Evolutionary conservation across 2,329 filamentous ascomycete species (phyloP), one percentile per base, ranked within the genome.

Genomic region (Fusarium nygamai): DNA sequence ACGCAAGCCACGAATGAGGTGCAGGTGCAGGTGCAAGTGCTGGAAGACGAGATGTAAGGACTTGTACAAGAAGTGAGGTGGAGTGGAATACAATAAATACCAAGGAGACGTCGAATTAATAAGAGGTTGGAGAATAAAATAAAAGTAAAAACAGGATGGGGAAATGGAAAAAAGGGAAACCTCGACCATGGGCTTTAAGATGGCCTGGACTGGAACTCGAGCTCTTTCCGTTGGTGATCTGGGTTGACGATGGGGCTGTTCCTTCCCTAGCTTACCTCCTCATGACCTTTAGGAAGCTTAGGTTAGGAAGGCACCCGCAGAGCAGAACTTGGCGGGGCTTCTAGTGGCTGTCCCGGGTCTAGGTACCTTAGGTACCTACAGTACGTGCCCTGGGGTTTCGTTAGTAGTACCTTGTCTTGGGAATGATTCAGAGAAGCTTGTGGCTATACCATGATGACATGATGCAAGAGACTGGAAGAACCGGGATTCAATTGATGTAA

Each of bases 241-340:
- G 33, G 54, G 60, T 72, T 34, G 58, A 58, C 50, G 62, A 54
- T 60, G 69, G 24, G 34, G 29, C 59, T 68, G 59, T 71, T 61
- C 67, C 67, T 74, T 68, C 71, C 65, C 51, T 51, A 64, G 66
- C 51, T 53, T 73, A 63, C 61, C 70, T 58, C 53, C 60, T 48
- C 53, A 66, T 61, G 46, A 60, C 29, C 44, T 74, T 31, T 60
- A 39, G 62, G 63, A 44, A 73, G 71, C 67, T 31, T 60, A 24
- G 59, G 71, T n/a, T 60, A 19, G 59, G 71, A 60, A 73, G 71
- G 56, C 61, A 62, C 63, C 54, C 43, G 39, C 48, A 47, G 46
- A 48, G 54, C 39, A 56, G 38, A 69, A 61, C 66, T 58, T 74
- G 59, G 46, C 44, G 43, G 34, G 51, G 47, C 54, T 57, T 39